Evolutionary conservation across 768 basidiomycete genomes (phyloP).

Genomic region (Favolaschia claudopus): DNA sequence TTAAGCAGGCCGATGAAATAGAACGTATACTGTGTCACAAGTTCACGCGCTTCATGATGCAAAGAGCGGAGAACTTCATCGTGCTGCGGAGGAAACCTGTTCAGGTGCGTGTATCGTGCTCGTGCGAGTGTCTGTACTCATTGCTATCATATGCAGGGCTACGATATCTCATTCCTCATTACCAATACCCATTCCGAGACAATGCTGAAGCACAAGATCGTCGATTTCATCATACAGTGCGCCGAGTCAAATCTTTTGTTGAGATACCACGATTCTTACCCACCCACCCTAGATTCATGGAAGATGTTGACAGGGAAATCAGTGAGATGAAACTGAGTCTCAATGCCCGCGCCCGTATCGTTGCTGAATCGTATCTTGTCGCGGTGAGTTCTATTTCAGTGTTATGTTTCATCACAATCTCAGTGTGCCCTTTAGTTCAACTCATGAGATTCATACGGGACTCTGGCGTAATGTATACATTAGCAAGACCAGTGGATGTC

Average conservation of each 20-base stretch:
- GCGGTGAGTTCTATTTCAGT: conserved; percentile 62
- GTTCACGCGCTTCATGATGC: conserved; percentile 99
- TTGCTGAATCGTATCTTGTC: conserved; percentile 94
- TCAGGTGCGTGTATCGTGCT: conserved; percentile 55
- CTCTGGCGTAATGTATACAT: conserved; percentile 11
- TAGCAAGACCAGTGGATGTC: conserved; percentile 1
- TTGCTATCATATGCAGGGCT: conserved; percentile 67
- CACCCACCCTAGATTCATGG: conserved; percentile 79
- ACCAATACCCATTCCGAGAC: conserved; percentile 97
- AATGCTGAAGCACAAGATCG: conserved; percentile 99
- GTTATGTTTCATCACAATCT: conserved; percentile 3
- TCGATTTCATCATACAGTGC: conserved; percentile 99
- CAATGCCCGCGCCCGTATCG: conserved; percentile 95
- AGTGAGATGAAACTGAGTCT: conserved; percentile 98
- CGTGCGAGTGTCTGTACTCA: neutral
- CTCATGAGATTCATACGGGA: conserved; percentile 35
- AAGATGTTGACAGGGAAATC: conserved; percentile 99
- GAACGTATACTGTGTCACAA: conserved; percentile 97
- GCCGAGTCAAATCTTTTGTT: conserved; percentile 34
- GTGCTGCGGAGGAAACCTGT: conserved; percentile 96
- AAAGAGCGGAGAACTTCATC: conserved; percentile 96
- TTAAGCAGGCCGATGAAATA: conserved; percentile 99
- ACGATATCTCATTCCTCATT: conserved; percentile 98
- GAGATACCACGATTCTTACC: conserved; percentile 17
- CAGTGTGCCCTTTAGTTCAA: conserved; percentile 44